These are phyloP conservation scores for Coemansia sp. DNA, from an alignment of 192 early-diverging fungal genomes.

Conservation along the genomic window DNA sequence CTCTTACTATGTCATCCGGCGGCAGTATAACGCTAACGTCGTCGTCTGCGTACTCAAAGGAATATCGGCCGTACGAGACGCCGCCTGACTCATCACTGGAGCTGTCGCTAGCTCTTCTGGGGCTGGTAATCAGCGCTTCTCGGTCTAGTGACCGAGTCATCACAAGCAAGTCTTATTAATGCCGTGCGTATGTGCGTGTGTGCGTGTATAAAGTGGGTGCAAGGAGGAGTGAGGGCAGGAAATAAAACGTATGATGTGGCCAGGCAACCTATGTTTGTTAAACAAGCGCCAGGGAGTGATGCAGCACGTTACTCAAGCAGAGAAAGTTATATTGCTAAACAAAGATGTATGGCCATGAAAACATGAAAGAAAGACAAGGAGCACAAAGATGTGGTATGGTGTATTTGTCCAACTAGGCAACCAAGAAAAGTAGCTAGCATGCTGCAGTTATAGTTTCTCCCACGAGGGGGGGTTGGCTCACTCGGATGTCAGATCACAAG, in stretches of 20 bases:
- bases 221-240: not conserved
- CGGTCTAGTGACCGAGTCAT: not conserved
- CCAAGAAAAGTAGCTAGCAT: too few relatives aligned
- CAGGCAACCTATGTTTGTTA: too few relatives aligned
- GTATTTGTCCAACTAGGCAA: too few relatives aligned
- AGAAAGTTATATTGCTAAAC: too few relatives aligned
- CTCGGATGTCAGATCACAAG: too few relatives aligned
- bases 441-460: too few relatives aligned
- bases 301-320: too few relatives aligned
- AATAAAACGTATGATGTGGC: not conserved
- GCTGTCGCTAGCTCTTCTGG: not conserved
- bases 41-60: conserved; percentile 1
- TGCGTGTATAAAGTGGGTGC: not conserved
- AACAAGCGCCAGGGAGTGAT: too few relatives aligned
- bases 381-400: too few relatives aligned
- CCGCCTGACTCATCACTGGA: not conserved
- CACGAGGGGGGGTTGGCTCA: too few relatives aligned
- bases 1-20: conserved; percentile 28
- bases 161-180: not conserved
- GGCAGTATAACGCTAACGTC: conserved; percentile 9
- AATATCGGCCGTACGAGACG: not conserved
- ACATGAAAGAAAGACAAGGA: too few relatives aligned
- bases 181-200: not conserved
- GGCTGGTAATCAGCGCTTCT: not conserved
- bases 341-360: too few relatives aligned